These are phyloP conservation scores for Penicillium soppii DNA, from an alignment of 495 filamentous ascomycete genomes.

Conservation along the genomic window DNA sequence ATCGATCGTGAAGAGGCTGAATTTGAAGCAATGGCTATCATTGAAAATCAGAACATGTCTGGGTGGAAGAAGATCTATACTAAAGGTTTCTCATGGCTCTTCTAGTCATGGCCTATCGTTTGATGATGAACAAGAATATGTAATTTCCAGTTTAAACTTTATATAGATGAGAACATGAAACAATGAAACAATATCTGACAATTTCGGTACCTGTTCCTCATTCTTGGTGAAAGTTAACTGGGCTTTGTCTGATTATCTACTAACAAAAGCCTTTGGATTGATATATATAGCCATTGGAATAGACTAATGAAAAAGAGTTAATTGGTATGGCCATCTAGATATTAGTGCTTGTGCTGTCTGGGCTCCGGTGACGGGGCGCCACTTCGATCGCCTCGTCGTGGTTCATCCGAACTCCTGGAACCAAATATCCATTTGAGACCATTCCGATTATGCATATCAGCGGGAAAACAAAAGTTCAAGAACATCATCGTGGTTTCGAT, in stretches of 20 bases:
- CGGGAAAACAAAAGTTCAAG: background rate
- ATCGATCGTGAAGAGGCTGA: conserved; percentile 66
- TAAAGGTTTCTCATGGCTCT: background rate
- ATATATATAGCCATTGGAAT: too few species aligned
- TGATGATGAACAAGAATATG: background rate
- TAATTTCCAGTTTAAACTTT: background rate
- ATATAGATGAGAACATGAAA: too few species aligned
- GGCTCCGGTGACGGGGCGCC: conserved; percentile 5
- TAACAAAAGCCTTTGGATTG: too few species aligned
- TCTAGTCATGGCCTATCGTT: background rate
- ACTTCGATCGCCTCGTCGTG: conserved; percentile 2
- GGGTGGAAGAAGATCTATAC: background rate
- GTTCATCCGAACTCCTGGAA: background rate
- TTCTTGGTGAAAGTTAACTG: too few species aligned
- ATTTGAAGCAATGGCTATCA: conserved; percentile 20
- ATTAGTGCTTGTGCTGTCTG: background rate
- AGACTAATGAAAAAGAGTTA: too few species aligned
- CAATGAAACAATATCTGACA: too few species aligned
- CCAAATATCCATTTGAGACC: too few species aligned
- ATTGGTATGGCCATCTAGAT: background rate
- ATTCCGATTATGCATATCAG: background rate
- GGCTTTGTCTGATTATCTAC: too few species aligned
- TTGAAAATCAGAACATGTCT: background rate
- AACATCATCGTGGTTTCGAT: background rate
- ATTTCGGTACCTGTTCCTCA: too few species aligned